Evolutionary conservation across 2,329 filamentous ascomycete genomes (phyloP), one percentile per base, ranked within the genome.

Genomic region (Tolypocladium sp.): DNA sequence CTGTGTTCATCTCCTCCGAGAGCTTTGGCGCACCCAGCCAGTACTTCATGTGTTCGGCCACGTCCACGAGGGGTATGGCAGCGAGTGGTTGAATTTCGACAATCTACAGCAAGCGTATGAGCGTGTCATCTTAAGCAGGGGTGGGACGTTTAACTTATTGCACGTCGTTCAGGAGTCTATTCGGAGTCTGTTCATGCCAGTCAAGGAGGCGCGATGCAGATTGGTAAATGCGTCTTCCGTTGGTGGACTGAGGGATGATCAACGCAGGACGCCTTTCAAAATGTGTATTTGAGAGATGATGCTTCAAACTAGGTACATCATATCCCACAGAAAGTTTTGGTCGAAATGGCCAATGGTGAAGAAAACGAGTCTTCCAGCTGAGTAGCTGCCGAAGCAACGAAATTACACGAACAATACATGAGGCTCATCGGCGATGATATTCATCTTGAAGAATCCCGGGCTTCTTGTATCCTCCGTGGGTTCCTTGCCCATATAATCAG

Each of bases 1-100:
- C 1, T 76, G 71, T 40, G 6, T 55, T 12, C 58, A 67, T 44
- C 62, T 77, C 0, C 71, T 78, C 7, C 69, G 73, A 56, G 76
- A 79, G 2, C 68, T 89, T 33, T 80, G 78, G 75, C 72, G 78
- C 2, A 77, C 84, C 2, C 76, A 81, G 30, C 87, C 87, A 2
- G 72, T 74, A 57, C 72, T 90, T 52, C 81, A 82, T 52, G 76
- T 90, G 8, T 90, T 83, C 66, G 87, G 87, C 0, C 87, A 90
- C 70, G 80, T 88, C 25, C 86, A 90, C 68, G 81, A 84, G 62
- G 84, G 77, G 0, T 63, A 68, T 10, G 74, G 74, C 1, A 61
- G 63, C 20, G 73, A 76, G 55, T 61, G 59, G 57, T 44, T 69
- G 13, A 58, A 57, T 2, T 74, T 71, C 49, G 69, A 74, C 56